Evolutionary conservation across 306 rosid species (phyloP), one percentile per base, ranked within the genome.

Genomic region (Lathyrus tuberosus): DNA sequence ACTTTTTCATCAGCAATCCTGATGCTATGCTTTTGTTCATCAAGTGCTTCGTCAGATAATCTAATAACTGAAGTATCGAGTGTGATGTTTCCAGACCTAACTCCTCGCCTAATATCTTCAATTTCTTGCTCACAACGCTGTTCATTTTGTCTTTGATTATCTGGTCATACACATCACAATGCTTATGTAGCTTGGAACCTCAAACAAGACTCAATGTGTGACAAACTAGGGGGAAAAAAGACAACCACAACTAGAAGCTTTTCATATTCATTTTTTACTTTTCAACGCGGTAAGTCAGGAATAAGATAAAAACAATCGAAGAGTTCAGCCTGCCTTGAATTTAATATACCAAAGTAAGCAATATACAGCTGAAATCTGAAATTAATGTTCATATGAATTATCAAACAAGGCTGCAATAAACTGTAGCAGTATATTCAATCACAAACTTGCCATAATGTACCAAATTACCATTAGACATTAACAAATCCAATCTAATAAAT

Each of bases 1-100:
- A 94, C 96, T 76, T 94, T 94, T 81, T 94, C 97, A 69, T 94
- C 96, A 35, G 96, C 91, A 79, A 94, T 86, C 83, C 96, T 84
- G 69, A 90, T 78, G 81, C 97, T 90, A 74, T 94, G 98, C 80
- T 90, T 94, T 77, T 94, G 99, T 80, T 94, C 97, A 80, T 94
- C 99, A 79, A 91, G 92, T 37, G 96, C 96, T 72, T 91, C 99
- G 76, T 92, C 93, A 11, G 91, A 92, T 83, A 89, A 90, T 79
- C 93, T 77, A 63, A 77, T 74, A 76, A 83, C 88, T 14, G 96
- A 85, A 46, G 84, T 64, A 70, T 85, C 82, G 10, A 87, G 88
- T 17, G 87, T 80, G 80, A 85, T 82, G 76, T 84, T 88, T 72
- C 97, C 97, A 67, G 95, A 82, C 70, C 82, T 84, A 53, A 90